Evolutionary conservation across 202 grass and related monocot species (phyloP), one percentile per base, ranked within the genome.

Genomic region (Brachypodium distachyon): DNA sequence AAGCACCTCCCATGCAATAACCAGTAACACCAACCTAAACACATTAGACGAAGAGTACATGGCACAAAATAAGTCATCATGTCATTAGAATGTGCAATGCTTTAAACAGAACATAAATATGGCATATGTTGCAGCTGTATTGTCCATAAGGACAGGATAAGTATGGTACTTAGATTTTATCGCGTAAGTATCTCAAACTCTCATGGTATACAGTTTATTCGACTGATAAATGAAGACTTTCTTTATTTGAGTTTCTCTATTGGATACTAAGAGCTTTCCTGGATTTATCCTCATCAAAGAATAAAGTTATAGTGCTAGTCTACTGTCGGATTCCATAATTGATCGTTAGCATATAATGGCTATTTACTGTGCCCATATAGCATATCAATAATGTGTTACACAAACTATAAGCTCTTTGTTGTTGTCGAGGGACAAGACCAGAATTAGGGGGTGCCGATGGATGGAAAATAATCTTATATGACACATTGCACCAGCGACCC

Each of bases 1-100:
- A 78, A 55, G 94, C 94, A 28, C 94, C 94, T 58, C 91, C 91
- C 91, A 97, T 88, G 79, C 91, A 93, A 76, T 86, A 97, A 53
- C 94, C 91, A 56, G 88, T 93, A 25, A 97, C 94, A 91, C 94
- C 90, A 83, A 90, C 90, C 94, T 97, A 58, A 18, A 50, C 17
- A 2, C n/a, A 64, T 8, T 7, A 26, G 12, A 18, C 14, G 47
- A 28, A 31, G 34, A 49, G 47, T 58, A 48, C 7, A 68, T 55
- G 38, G 27, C 44, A 36, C 12, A 64, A 81, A 47, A 39, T 25
- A 67, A 25, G 21, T 43, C 52, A 61, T 25, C 40, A 76, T 53
- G 16, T 73, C 1, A 47, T 61, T 60, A 25, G 41, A 83, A 75
- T 16, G 0, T 67, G 31, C 23, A 33, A 12, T 65, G 17, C 29